Conservation (phyloP, 495 filamentous ascomycete species). For the Penicillium dipodomyicola region DNA sequence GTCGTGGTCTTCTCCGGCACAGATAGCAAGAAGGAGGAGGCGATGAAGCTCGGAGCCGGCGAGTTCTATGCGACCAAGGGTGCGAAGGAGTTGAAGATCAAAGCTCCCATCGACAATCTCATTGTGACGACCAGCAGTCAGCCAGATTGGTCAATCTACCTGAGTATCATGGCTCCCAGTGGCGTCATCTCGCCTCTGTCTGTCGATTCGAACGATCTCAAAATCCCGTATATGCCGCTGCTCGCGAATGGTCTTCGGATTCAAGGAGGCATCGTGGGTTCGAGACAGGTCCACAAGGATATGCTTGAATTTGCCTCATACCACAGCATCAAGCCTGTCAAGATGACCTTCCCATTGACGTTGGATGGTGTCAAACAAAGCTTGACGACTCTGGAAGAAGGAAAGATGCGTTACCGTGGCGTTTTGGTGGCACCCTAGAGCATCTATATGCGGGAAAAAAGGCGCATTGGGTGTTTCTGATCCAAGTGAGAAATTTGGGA, state of each 20-base stretch:
- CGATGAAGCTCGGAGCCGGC: conserved; percentile 48
- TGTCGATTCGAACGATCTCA: conserved; percentile 47
- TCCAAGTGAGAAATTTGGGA: not conserved
- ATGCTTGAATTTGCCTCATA: conserved; percentile 59
- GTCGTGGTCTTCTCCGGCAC: conserved; percentile 59
- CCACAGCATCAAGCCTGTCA: conserved; percentile 55
- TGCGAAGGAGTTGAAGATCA: conserved; percentile 33
- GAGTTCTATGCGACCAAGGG: conserved; percentile 51
- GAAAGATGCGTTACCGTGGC: conserved; percentile 60
- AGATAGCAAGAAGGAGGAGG: conserved; percentile 58
- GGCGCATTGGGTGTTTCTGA: not conserved
- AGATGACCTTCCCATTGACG: conserved; percentile 56
- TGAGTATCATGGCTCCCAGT: conserved; percentile 41
- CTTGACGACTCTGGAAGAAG: conserved; percentile 50
- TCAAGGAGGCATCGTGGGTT: conserved; percentile 53
- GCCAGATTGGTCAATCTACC: conserved; percentile 42
- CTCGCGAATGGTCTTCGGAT: conserved; percentile 47
- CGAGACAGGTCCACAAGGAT: conserved; percentile 46
- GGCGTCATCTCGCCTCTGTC: conserved; percentile 54
- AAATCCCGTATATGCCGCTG: conserved; percentile 53
- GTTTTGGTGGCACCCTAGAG: conserved; percentile 37
- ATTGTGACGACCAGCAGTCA: conserved; percentile 48
- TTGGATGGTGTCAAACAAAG: conserved; percentile 52
- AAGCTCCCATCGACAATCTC: conserved; percentile 40
- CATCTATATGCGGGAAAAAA: not conserved